Base-by-base conservation (phyloP, 345 rosid genomes). In the Eucalyptus rudis region DNA sequence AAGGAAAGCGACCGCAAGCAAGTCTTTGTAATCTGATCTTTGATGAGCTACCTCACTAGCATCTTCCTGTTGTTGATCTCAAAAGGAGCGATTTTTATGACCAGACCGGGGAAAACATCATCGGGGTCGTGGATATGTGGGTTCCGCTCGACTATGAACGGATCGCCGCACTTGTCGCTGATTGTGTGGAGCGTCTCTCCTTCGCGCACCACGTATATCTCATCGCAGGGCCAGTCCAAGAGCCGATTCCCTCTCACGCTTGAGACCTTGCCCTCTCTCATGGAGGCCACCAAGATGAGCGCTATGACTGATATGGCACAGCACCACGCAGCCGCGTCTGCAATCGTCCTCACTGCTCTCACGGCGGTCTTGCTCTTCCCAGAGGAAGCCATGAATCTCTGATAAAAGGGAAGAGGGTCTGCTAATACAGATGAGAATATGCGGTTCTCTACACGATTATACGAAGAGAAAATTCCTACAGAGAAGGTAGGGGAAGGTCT, bases 101-200 rank as follows among this genome's bases (percentile, higher is more conserved):
- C 96, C 79, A 94, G 96, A 40, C 98, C 98, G 4, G 98, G 98
- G 83, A 92, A 96, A 59, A 96, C 97, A 89, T 96, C 98, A 86
- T 96, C 98, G 29, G 98, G 96, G 89, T 96, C 98, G 51, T 95
- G 95, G 89, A 96, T 94, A 90, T 96, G 98, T 20, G 98, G 97
- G 94, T 96, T 96, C 45, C 92, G 93, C 93, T 95, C 98, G 20
- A 96, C 94, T 89, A 96, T 96, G 90, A 89, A 96, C 31, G 97
- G 97, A 92, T 96, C 98, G 58, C 91, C 92, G 87, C 98, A 96
- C 96, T 95, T 96, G 89, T 95, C 96, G 84, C 97, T 93, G 92
- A 95, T 96, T 47, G 96, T 94, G 89, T 96, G 93, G 40, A 96
- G 95, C 16, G 96, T 96, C 92, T 96, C 98, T 6, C 98, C 98